Conservation (phyloP, 768 basidiomycete species). For the Pleurotus eryngii region DNA sequence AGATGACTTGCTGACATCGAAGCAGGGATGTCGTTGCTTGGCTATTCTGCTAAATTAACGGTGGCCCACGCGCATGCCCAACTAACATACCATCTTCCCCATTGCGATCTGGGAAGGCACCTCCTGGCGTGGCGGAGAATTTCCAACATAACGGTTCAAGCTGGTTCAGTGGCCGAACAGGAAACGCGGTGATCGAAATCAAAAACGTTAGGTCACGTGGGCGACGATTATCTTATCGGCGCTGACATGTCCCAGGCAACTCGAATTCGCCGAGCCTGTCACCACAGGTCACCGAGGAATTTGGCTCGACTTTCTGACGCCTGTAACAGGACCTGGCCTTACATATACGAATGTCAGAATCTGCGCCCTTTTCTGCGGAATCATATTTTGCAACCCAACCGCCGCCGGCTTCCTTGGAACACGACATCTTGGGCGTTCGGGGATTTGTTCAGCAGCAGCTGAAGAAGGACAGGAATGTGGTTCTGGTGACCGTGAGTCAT, state of each 20-base stretch:
- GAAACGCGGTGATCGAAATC: neutral
- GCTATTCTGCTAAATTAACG: neutral
- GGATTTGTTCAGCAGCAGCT: constrained; percentile 71
- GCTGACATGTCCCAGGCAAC: neutral
- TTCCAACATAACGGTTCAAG: neutral
- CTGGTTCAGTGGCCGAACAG: neutral
- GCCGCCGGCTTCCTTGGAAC: constrained; percentile 69
- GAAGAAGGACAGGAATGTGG: constrained; percentile 68
- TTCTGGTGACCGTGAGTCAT: constrained; percentile 84
- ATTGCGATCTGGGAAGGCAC: neutral
- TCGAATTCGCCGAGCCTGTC: neutral
- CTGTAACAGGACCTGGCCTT: neutral
- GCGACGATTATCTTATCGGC: constrained; percentile 6
- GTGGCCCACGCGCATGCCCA: neutral
- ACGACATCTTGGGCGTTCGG: constrained; percentile 60
- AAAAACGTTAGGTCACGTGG: neutral
- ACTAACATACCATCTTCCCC: neutral
- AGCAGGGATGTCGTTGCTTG: constrained; percentile 4
- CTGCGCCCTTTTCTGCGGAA: constrained; percentile 74
- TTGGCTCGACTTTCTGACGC: neutral
- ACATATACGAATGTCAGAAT: constrained; percentile 19
- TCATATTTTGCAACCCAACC: constrained; percentile 87
- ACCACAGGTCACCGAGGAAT: neutral
- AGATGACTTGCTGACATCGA: constrained; percentile 8
- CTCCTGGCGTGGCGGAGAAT: neutral